phyloP scores from a whole-genome alignment of 331 rosid species.

The Stylosanthes scabra region DNA sequence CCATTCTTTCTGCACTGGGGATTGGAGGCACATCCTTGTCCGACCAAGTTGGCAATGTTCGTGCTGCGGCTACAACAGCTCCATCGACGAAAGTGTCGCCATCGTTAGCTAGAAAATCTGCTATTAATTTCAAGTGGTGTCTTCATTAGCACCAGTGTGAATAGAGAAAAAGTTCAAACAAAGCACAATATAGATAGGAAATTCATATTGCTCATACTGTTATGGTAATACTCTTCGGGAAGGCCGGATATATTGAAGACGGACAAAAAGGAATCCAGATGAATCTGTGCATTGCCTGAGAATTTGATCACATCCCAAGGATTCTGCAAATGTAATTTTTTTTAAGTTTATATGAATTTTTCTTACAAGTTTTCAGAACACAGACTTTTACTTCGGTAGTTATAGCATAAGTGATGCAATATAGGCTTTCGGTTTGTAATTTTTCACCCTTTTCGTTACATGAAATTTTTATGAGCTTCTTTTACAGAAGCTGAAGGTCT shows the following conservation, averaged over 20 bases:
- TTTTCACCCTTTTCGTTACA: neutral
- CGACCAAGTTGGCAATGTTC: conserved; percentile 95
- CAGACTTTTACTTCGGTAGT: no score
- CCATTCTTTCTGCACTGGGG: conserved; percentile 80
- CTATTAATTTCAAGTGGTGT: conserved; percentile 32
- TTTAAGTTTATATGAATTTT: no score
- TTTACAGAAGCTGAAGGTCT: neutral
- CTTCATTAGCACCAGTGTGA: conserved; percentile 30
- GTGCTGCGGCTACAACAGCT: conserved; percentile 86
- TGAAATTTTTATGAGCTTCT: conserved; percentile 15
- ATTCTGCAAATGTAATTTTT: conserved; percentile 74
- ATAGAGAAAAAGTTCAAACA: neutral
- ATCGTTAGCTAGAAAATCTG: conserved; percentile 62
- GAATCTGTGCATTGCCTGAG: conserved; percentile 80
- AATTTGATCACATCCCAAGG: conserved; percentile 89
- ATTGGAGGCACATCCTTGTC: conserved; percentile 82
- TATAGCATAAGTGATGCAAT: no score
- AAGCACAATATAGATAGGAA: conserved; percentile 24
- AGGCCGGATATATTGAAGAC: conserved; percentile 93
- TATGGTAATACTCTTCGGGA: conserved; percentile 86
- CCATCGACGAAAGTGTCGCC: conserved; percentile 91
- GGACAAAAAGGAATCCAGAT: conserved; percentile 93
- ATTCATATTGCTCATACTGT: conserved; percentile 57
- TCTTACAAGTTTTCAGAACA: no score
- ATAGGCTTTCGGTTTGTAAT: neutral